Evolutionary conservation across 1,139 yeast species (phyloP).

Genomic region (Hemisphaericaspora xylofermentans): DNA sequence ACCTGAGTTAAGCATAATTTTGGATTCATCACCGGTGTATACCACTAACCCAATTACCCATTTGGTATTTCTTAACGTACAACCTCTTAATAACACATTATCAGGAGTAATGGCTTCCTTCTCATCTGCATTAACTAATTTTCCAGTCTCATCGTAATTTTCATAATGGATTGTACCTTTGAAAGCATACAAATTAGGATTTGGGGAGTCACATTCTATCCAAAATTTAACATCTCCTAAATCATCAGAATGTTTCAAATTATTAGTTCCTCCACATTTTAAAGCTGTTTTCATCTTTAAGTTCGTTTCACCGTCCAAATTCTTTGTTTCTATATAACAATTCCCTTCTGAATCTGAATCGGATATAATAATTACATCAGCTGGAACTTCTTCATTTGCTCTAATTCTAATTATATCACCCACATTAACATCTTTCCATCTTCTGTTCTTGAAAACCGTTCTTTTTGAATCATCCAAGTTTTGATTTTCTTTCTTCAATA

Average conservation of each 20-base stretch:
- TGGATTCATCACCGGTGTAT: slow-evolving; percentile 88
- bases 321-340: slow-evolving; percentile 91
- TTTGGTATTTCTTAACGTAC: slow-evolving; percentile 85
- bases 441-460: slow-evolving; percentile 20
- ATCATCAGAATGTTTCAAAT: slow-evolving; percentile 66
- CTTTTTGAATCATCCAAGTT: slow-evolving; percentile 13
- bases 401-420: slow-evolving; percentile 87
- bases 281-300: slow-evolving; percentile 78
- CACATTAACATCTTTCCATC: slow-evolving; percentile 86
- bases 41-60: slow-evolving; percentile 91
- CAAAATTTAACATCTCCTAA: slow-evolving; percentile 73
- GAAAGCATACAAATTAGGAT: slow-evolving; percentile 77
- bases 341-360: slow-evolving; percentile 88
- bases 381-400: slow-evolving; percentile 90
- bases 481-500: slow-evolving; percentile 21
- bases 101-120: slow-evolving; percentile 78
- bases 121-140: slow-evolving; percentile 43
- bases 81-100: slow-evolving; percentile 83
- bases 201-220: slow-evolving; percentile 91
- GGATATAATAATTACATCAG: slow-evolving; percentile 77
- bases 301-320: slow-evolving; percentile 95
- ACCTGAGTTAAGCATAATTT: slow-evolving; percentile 92
- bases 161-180: slow-evolving; percentile 79
- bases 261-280: slow-evolving; percentile 57
- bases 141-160: slow-evolving; percentile 38